Conservation (phyloP, 768 basidiomycete genomes). For the Tricholoma flavovirens region DNA sequence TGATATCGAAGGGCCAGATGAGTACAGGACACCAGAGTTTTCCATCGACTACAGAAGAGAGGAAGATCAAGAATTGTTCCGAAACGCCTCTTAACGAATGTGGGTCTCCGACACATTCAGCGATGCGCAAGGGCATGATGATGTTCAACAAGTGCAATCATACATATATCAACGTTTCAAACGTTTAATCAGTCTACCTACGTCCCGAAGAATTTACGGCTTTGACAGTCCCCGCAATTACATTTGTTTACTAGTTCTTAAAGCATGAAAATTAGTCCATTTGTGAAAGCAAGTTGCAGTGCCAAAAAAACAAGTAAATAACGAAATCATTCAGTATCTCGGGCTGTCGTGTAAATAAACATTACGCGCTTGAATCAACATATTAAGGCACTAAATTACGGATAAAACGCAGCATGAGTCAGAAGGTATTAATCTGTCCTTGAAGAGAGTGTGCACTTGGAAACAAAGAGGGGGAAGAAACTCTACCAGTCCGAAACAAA, state of each 20-base stretch:
- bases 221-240: no score
- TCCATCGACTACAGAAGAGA: conserved; percentile 58
- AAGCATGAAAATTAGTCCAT: no score
- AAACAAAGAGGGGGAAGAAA: conserved; percentile 17
- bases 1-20: conserved; percentile 7
- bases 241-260: no score
- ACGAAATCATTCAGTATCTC: no score
- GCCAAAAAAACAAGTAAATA: background rate
- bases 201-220: no score
- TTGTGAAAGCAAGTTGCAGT: no score
- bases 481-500: conserved; percentile 24
- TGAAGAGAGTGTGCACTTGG: conserved; percentile 17
- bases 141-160: conserved; percentile 19
- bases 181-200: no score
- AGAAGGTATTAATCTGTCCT: conserved; percentile 28
- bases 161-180: no score
- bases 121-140: conserved; percentile 50
- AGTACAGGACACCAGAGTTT: conserved; percentile 68
- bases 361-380: conserved; percentile 30
- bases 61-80: conserved; percentile 64
- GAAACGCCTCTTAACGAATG: conserved; percentile 32
- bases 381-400: conserved; percentile 32
- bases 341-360: conserved; percentile 26
- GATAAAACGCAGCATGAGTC: conserved; percentile 27
- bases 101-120: conserved; percentile 31